Evolutionary conservation across 768 basidiomycete genomes (phyloP), one percentile per base, ranked within the genome.

Genomic region (Serendipita sp.): DNA sequence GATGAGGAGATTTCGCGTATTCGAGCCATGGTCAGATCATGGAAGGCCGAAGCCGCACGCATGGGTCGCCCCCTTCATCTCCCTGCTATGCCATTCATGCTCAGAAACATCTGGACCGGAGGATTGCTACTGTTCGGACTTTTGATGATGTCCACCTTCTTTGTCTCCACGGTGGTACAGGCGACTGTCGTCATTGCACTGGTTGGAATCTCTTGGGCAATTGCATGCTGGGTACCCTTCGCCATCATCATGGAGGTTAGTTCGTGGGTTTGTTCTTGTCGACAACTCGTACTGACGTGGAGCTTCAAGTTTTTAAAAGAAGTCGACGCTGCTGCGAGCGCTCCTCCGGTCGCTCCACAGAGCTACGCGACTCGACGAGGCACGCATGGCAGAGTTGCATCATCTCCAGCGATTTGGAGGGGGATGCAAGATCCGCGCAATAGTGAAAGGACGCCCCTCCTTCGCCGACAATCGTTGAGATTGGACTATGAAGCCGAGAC

Each of bases 201-300:
- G 63, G 84, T 95, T 28, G 94, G 94, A 47, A 87, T 96, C 44
- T 94, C 88, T 73, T 97, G 94, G 94, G 90, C 92, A 8, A 90
- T 96, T 45, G 91, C 94, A n/a, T 91, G 89, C 76, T 96, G 94
- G 94, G 90, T 91, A 15, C 93, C 93, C 2, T 96, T 96, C 69
- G 89, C 93, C 18, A 92, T 96, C 70, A 91, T 97, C 75, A 97
- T 97, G 93, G 93, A 94, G 83, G 91, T 83, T 68, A 60, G 80
- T 69, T 3, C 13, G 44, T 3, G 15, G 3, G 11, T 4, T 36
- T 36, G 5, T 41, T 15, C 35, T 65, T 15, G n/a, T n/a, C 3
- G 35, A 51, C 15, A 56, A 16, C 44, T 63, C 62, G 64, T 28
- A 1, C 13, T 63, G 8, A 38, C 23, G 3, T 65, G 4, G 30